Conservation (phyloP, 805 yeast genomes). For the Lipomyces sp. region DNA sequence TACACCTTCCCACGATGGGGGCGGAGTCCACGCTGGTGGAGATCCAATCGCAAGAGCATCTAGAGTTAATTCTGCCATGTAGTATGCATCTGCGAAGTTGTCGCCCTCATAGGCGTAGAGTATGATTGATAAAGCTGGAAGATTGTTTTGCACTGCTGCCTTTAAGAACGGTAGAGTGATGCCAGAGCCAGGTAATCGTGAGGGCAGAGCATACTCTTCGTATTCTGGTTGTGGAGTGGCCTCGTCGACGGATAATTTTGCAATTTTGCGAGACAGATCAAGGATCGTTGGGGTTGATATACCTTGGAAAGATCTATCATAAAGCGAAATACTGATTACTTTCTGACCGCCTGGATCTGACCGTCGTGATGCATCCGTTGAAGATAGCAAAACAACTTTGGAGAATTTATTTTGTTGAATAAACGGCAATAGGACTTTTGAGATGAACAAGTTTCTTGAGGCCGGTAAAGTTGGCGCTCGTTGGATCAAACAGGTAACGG, state of each 20-base stretch:
- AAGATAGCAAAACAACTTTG: constrained; percentile 64
- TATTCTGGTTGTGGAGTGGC: background rate
- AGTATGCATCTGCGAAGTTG: constrained; percentile 71
- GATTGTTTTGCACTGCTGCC: constrained; percentile 11
- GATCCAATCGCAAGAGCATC: constrained; percentile 41
- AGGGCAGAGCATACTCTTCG: constrained; percentile 21
- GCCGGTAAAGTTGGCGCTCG: constrained; percentile 84
- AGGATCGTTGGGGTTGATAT: constrained; percentile 6
- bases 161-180: constrained; percentile 41
- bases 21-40: constrained; percentile 52
- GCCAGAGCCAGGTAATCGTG: constrained; percentile 45
- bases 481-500: constrained; percentile 70
- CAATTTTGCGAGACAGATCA: constrained; percentile 15
- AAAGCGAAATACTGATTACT: constrained; percentile 8
- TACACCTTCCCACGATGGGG: constrained; percentile 82
- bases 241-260: constrained; percentile 16
- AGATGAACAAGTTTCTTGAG: constrained; percentile 55
- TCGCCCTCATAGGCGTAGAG: constrained; percentile 88
- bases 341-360: constrained; percentile 29
- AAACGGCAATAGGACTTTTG: constrained; percentile 57
- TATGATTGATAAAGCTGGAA: constrained; percentile 51
- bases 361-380: constrained; percentile 59
- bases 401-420: constrained; percentile 50
- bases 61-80: constrained; percentile 51
- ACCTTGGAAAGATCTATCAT: background rate